Evolutionary conservation across 345 rosid genomes (phyloP).

Genomic region (Turnera subulata): DNA sequence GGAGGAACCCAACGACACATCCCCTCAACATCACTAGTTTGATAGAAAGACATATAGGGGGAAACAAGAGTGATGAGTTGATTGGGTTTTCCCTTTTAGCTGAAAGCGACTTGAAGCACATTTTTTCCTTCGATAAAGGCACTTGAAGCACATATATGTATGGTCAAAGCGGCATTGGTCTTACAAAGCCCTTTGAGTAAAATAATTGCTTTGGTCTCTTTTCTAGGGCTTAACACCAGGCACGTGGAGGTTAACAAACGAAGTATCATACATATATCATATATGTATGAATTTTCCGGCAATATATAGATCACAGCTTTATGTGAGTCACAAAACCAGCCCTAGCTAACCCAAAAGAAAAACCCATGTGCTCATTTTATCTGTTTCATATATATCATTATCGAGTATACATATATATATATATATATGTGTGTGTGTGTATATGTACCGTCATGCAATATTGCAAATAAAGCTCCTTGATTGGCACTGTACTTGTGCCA

Average conservation of each 20-base stretch:
- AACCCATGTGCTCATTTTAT: too few relatives aligned
- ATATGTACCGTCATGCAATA: not conserved
- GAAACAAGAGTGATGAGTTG: too few relatives aligned
- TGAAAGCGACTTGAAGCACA: constrained; percentile 31
- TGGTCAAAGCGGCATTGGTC: constrained; percentile 4
- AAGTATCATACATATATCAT: not conserved
- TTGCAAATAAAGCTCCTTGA: not conserved
- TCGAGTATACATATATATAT: too few relatives aligned
- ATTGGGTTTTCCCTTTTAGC: not conserved
- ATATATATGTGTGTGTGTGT: too few relatives aligned
- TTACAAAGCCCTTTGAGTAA: constrained; percentile 1
- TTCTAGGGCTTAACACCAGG: not conserved
- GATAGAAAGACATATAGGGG: not conserved
- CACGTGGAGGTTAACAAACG: constrained; percentile 1
- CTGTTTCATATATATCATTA: too few relatives aligned
- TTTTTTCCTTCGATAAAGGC: not conserved
- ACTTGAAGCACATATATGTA: not conserved
- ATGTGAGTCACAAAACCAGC: not conserved
- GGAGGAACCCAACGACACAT: constrained; percentile 6
- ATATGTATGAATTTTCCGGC: not conserved
- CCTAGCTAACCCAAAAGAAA: too few relatives aligned
- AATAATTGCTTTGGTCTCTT: not conserved
- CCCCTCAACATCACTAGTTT: not conserved
- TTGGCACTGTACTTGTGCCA: constrained; percentile 17
- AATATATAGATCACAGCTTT: too few relatives aligned